Percentiles rank a stretch among this genome's conserved stretches.
Conservation (phyloP, 345 rosid genomes). For the Theobroma cacao region DNA sequence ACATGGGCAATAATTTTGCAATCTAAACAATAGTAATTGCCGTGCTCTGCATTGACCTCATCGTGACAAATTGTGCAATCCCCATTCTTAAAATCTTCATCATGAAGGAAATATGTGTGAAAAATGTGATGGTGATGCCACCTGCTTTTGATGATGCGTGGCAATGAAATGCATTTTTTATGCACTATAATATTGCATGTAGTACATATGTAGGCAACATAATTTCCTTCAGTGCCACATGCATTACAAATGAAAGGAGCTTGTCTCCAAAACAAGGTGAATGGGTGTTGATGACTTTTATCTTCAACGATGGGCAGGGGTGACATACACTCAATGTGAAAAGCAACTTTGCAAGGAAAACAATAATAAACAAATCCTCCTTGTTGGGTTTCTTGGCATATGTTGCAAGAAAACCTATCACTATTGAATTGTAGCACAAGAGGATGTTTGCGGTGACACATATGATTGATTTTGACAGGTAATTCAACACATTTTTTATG, state of each 20-base stretch:
- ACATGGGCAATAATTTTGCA: conserved; percentile 19
- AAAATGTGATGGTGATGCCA: not conserved
- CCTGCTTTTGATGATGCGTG: not conserved
- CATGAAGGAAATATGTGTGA: conserved; percentile 3
- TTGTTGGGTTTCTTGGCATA: not conserved
- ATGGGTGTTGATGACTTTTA: not conserved
- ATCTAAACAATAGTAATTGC: conserved; percentile 14
- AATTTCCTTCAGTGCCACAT: conserved; percentile 4
- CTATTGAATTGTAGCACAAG: not conserved
- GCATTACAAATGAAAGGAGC: conserved; percentile 14
- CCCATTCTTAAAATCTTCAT: not conserved
- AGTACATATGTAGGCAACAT: conserved; percentile 9
- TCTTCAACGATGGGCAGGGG: not conserved
- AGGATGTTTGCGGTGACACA: too few relatives aligned
- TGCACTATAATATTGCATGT: conserved; percentile 1
- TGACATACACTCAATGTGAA: not conserved
- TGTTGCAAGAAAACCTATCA: not conserved
- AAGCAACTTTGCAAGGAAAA: not conserved
- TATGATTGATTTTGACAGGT: too few relatives aligned
- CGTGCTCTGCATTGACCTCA: conserved; percentile 10
- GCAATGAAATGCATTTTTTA: not conserved
- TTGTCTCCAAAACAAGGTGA: not conserved
- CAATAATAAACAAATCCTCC: not conserved
- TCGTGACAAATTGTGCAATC: conserved; percentile 14
- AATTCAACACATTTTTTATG: too few relatives aligned